Conservation (phyloP, 495 filamentous ascomycete species). For the Margaritispora aquatica region DNA sequence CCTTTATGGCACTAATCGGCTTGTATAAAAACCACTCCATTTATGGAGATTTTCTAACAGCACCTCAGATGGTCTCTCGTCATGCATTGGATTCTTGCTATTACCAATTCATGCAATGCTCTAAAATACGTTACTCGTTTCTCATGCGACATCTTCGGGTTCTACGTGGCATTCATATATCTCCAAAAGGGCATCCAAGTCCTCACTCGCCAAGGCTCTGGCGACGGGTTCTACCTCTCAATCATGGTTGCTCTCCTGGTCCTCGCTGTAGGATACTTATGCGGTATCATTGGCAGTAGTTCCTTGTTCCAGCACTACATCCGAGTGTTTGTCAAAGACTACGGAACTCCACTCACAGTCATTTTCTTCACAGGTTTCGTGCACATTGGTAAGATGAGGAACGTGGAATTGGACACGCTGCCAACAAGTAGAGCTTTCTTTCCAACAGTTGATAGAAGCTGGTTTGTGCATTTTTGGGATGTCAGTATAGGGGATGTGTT, state of each 20-base stretch:
- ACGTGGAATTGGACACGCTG: slow-evolving; percentile 56
- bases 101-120: slow-evolving; percentile 75
- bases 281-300: slow-evolving; percentile 62
- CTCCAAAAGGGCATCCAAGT: slow-evolving; percentile 81
- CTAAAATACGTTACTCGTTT: slow-evolving; percentile 78
- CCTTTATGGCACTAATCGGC: slow-evolving; percentile 83
- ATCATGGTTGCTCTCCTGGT: slow-evolving; percentile 69
- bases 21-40: slow-evolving; percentile 35
- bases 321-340: slow-evolving; percentile 76
- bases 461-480: slow-evolving; percentile 89
- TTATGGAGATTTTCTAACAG: slow-evolving; percentile 26
- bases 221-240: slow-evolving; percentile 65
- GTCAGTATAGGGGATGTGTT: slow-evolving; percentile 70
- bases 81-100: slow-evolving; percentile 73
- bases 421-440: slow-evolving; percentile 75
- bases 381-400: slow-evolving; percentile 71
- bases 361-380: slow-evolving; percentile 87
- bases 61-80: slow-evolving; percentile 56
- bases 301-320: slow-evolving; percentile 64
- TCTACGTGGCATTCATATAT: slow-evolving; percentile 85
- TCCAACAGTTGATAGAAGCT: slow-evolving; percentile 69
- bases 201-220: slow-evolving; percentile 52
- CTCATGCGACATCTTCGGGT: slow-evolving; percentile 82
- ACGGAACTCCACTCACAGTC: slow-evolving; percentile 75
- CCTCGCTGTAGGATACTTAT: slow-evolving; percentile 63